phyloP scores from a whole-genome alignment of 306 rosid genomes.

The Sicyos edulis region DNA sequence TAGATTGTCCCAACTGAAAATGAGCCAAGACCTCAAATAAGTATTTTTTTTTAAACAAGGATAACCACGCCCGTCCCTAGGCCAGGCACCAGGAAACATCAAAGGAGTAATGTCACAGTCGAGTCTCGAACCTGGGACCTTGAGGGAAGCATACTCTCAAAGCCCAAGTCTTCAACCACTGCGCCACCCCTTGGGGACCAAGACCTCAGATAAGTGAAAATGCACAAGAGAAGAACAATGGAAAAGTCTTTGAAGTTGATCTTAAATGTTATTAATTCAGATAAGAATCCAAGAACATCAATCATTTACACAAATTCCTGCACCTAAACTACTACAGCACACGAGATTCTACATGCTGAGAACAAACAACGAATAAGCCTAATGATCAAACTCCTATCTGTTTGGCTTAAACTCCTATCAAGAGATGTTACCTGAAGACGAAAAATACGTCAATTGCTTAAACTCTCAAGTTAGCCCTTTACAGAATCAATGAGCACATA shows the following conservation, averaged over 20 bases:
- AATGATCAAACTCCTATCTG: conserved; percentile 5
- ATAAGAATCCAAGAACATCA: conserved; percentile 16
- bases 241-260: background rate
- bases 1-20: background rate
- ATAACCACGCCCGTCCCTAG: no score
- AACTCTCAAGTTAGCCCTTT: conserved; percentile 8
- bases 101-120: no score
- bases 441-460: conserved; percentile 3
- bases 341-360: conserved; percentile 15
- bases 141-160: no score
- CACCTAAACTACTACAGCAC: conserved; percentile 8
- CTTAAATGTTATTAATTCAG: conserved; percentile 11
- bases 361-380: conserved; percentile 13
- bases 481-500: conserved; percentile 15
- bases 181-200: no score
- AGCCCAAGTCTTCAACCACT: no score
- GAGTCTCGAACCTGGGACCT: no score
- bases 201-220: conserved; percentile 10
- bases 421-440: conserved; percentile 16
- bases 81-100: no score
- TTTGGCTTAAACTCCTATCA: conserved; percentile 6
- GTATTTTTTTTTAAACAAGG: no score
- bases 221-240: background rate
- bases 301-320: conserved; percentile 14
- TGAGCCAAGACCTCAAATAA: no score